phyloP scores from a whole-genome alignment of 768 basidiomycete species.

The Ephemerocybe angulata region DNA sequence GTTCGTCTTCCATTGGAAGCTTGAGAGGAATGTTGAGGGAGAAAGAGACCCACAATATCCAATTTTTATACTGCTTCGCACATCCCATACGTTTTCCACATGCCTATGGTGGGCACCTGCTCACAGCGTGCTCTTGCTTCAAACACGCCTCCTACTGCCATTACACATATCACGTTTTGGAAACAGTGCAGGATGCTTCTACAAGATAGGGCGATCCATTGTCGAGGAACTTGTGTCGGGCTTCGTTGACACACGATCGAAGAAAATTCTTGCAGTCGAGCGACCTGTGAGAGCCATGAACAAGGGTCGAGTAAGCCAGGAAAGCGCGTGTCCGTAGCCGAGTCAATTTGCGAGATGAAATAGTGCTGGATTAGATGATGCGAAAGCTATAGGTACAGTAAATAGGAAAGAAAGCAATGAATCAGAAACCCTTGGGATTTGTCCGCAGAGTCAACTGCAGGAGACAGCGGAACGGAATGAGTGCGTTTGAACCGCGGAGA shows the following conservation, averaged over 20 bases:
- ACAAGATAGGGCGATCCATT: no score
- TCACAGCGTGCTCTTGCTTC: background rate
- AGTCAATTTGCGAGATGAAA: background rate
- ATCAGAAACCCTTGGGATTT: constrained; percentile 90
- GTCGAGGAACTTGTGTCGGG: background rate
- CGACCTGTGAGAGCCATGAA: background rate
- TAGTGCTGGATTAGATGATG: constrained; percentile 5
- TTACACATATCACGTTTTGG: background rate
- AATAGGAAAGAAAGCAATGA: constrained; percentile 16
- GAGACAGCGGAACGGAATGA: constrained; percentile 8
- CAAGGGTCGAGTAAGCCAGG: background rate
- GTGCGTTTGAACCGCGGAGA: background rate
- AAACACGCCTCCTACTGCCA: background rate
- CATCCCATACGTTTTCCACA: background rate
- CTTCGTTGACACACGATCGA: background rate
- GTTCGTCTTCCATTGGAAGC: background rate
- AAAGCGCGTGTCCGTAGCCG: background rate
- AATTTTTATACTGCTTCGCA: background rate
- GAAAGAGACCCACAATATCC: background rate
- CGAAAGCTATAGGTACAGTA: constrained; percentile 16
- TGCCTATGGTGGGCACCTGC: background rate
- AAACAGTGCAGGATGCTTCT: background rate
- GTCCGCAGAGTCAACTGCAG: constrained; percentile 74
- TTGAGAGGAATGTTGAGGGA: background rate
- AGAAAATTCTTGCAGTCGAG: background rate